A percentile compares a stretch with the other conserved stretches of the same genome.
These are phyloP conservation scores for Arbutus unedo DNA, from an alignment of 148 eudicot species.

Conservation along the genomic window DNA sequence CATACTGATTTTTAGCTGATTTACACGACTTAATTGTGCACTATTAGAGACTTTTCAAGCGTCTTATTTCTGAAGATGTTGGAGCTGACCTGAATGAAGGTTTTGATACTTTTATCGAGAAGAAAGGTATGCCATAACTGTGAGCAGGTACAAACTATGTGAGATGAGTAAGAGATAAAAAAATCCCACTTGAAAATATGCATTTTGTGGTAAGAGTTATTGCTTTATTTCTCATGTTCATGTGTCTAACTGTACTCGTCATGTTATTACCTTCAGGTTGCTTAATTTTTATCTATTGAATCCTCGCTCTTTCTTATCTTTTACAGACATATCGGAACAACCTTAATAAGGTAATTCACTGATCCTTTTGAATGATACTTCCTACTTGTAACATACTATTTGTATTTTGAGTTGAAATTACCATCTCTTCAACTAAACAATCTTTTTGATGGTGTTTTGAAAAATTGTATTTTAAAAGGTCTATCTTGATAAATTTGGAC, in stretches of 20 bases:
- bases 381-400: background rate
- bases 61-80: slow-evolving; percentile 86
- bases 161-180: slow-evolving; percentile 60
- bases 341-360: slow-evolving; percentile 80
- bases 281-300: slow-evolving; percentile 7
- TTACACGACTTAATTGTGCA: slow-evolving; percentile 16
- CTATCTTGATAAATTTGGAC: background rate
- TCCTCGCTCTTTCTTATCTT: background rate
- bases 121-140: slow-evolving; percentile 53
- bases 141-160: background rate
- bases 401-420: background rate
- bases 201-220: slow-evolving; percentile 84
- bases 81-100: slow-evolving; percentile 94
- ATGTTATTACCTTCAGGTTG: slow-evolving; percentile 15
- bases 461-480: background rate
- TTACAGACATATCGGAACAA: slow-evolving; percentile 96
- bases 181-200: slow-evolving; percentile 79
- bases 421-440: background rate
- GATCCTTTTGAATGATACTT: slow-evolving; percentile 3
- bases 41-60: slow-evolving; percentile 90
- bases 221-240: slow-evolving; percentile 6
- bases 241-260: slow-evolving; percentile 8
- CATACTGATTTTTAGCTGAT: background rate
- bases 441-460: background rate
- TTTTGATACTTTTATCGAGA: slow-evolving; percentile 79